Conservation (phyloP, 768 basidiomycete genomes). For the Clitopilus passeckerianus region DNA sequence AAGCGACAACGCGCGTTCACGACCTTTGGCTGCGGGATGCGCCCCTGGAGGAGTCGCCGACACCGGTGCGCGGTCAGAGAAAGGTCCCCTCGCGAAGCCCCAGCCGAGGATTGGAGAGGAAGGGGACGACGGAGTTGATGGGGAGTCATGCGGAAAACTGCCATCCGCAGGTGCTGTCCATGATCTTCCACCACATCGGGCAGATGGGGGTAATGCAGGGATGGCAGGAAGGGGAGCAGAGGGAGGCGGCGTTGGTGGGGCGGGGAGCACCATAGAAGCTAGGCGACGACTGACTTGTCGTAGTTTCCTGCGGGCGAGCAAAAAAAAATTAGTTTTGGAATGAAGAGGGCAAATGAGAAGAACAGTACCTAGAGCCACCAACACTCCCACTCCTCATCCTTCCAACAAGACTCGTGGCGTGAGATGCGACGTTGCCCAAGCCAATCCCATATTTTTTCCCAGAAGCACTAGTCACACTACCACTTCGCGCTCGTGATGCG, state of each 20-base stretch:
- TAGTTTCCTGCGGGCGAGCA: background rate
- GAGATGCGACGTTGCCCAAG: conserved; percentile 14
- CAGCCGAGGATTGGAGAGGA: conserved; percentile 5
- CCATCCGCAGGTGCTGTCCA: conserved; percentile 6
- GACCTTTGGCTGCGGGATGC: conserved; percentile 13
- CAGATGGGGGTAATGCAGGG: conserved; percentile 15
- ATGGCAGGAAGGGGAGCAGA: conserved; percentile 35
- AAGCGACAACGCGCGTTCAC: conserved; percentile 26
- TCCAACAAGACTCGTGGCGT: conserved; percentile 41
- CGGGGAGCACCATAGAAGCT: conserved; percentile 16
- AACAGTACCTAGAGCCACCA: conserved; percentile 24
- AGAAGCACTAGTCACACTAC: conserved; percentile 28
- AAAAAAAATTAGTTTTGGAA: conserved; percentile 22
- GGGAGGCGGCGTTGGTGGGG: conserved; percentile 33
- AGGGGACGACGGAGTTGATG: background rate
- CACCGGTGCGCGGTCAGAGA: conserved; percentile 1
- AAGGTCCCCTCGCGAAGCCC: background rate
- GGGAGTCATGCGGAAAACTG: background rate
- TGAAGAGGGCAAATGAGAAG: conserved; percentile 6
- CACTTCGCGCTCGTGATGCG: conserved; percentile 28
- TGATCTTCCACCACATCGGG: conserved; percentile 4
- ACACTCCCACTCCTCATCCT: conserved; percentile 55
- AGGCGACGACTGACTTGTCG: conserved; percentile 32
- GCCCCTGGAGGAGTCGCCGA: conserved; percentile 3
- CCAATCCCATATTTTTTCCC: conserved; percentile 6